phyloP scores from a whole-genome alignment of 176 grass and related monocot genomes.

The Rhynchospora breviuscula region DNA sequence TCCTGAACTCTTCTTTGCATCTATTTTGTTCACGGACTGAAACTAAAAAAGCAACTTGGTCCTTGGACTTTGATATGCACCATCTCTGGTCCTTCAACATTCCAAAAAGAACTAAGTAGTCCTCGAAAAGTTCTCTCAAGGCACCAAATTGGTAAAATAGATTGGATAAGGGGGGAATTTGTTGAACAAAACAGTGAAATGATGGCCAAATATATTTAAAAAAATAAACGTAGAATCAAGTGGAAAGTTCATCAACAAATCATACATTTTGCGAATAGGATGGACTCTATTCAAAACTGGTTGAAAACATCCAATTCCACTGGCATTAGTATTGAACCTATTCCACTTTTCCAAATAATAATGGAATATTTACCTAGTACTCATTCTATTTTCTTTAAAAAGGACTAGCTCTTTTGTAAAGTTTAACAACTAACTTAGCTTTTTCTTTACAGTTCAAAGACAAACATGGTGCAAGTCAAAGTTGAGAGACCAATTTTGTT shows the following conservation, averaged over 20 bases:
- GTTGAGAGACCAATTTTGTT: neutral
- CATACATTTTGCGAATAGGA: neutral
- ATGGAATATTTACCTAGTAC: neutral
- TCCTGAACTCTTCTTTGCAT: neutral
- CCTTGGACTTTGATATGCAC: neutral
- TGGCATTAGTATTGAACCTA: too few relatives aligned
- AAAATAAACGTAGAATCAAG: neutral
- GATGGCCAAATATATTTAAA: neutral
- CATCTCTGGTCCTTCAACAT: too few relatives aligned
- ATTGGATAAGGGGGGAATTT: neutral
- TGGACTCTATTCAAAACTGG: neutral
- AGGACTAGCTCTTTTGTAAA: neutral
- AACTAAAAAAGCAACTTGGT: neutral
- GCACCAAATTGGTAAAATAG: neutral
- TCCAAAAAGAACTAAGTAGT: too few relatives aligned
- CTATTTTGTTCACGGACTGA: neutral
- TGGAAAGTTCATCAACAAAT: neutral
- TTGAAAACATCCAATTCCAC: neutral
- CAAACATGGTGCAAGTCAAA: neutral
- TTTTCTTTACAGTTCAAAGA: neutral
- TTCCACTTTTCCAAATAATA: neutral
- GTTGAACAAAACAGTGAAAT: neutral
- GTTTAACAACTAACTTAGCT: neutral
- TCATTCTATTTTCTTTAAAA: neutral
- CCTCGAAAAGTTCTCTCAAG: neutral